Base-by-base conservation (phyloP, 1,139 yeast genomes). In the Geotrichum aggregatum region DNA sequence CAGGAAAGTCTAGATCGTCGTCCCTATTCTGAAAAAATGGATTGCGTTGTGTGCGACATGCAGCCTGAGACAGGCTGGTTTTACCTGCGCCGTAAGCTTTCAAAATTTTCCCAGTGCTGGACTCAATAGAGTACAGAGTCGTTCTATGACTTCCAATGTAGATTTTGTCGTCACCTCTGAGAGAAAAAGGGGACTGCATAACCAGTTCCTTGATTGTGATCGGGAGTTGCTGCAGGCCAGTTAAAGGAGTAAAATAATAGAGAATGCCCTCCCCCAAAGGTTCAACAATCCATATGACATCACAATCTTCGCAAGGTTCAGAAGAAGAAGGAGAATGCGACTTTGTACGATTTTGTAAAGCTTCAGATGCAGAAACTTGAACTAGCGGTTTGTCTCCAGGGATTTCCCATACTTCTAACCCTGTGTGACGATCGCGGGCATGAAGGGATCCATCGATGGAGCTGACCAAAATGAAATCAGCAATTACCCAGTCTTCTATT, bases 401-500 rank as follows among this genome's bases (percentile, higher is more conserved):
- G 11, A 91, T 70, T 0, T 89, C 78, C 98, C 98, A 92, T 16
- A 84, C 64, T 16, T 84, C 69, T 40, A 80, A 79, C 0, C 98
- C 98, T 0, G 86, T 80, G 53, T 79, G 75, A 56, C 98, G 74
- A 59, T 84, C 83, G 13, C 92, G 69, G 0, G 94, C 96, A 65
- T 88, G 94, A 18, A 92, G 67, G 30, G 87, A 83, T 1, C 98
- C 98, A 62, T 92, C 97, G 1, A 91, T 78, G 61, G 92, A 95
- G 24, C 95, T 82, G 0, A 87, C 81, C 18, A 91, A 68, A 1
- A 89, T 67, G 26, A 84, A 65, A 60, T 83, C 81, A 0, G 85
- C 75, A 21, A 88, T 71, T 33, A 71, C 68, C 75, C 84, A 84
- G 57, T 82, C 84, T 18, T 69, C 69, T 21, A 82, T 69, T 5